Evolutionary conservation across 1,284 basidiomycete genomes (phyloP), one percentile per base, ranked within the genome.

Genomic region (Fomitopsis schrenkii): DNA sequence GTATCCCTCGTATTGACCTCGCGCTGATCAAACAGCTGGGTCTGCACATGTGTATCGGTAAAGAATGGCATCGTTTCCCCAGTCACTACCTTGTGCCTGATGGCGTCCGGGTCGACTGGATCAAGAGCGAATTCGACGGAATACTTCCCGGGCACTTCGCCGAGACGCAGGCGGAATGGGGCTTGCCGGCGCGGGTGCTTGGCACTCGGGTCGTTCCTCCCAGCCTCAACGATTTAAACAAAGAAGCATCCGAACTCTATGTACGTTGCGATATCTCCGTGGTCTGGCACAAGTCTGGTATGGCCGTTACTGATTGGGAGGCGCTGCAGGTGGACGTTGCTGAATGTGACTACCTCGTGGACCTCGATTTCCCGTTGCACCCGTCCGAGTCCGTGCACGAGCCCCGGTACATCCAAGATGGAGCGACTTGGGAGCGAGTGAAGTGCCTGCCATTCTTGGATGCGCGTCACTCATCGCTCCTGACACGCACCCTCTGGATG

Each of bases 1-100:
- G 74, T 5, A 54, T 54, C 17, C 83, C 83, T 22, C 82, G 82
- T 61, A 83, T 94, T 64, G 90, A 96, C 71, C 79, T 93, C 42
- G 75, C 85, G 1, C 85, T 85, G 1, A 78, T 97, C 66, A 79
- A 80, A 59, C 78, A 84, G n/a, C 85, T 95, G 66, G 84, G 87
- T 60, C 74, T 97, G 60, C 86, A 81, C n/a, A 73, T 99, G 1
- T 99, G 97, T 76, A 83, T 93, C 59, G 95, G 90, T 38, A 94
- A 96, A 71, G 97, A 99, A 75, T 99, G 97, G 97, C 82, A 98
- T 72, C 84, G 97, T 15, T 99, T 96, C 80, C 94, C 96, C 0
- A 86, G 92, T 1, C 90, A 92, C 72, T 98, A 93, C 76, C 83
- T 97, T 55, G 83, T 98, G 19, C 95, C 97, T 1, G 84, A 90